A percentile compares a stretch with the other conserved stretches of the same genome.
Evolutionary conservation across 805 yeast species (phyloP).

Genomic region (Hanseniaspora singularis): DNA sequence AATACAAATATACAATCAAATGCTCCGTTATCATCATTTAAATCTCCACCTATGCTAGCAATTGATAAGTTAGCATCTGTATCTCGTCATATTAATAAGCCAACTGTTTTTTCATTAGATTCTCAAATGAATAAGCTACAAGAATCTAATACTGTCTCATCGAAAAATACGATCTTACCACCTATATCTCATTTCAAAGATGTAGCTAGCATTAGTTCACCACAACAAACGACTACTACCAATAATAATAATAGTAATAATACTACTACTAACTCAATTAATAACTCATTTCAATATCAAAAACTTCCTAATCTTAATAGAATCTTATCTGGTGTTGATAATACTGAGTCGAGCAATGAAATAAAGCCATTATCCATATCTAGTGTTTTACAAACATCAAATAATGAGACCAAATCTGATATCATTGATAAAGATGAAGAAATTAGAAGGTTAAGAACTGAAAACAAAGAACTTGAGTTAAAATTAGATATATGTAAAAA

Average conservation of each 20-base stretch:
- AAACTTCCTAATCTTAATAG: slow-evolving; percentile 11
- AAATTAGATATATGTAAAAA: slow-evolving; percentile 14
- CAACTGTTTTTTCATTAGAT: too few relatives aligned
- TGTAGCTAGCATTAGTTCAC: neutral
- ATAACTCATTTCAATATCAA: neutral
- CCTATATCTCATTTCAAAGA: slow-evolving; percentile 3
- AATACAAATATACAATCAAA: too few relatives aligned
- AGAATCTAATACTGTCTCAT: too few relatives aligned
- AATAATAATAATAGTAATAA: too few relatives aligned
- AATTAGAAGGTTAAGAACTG: slow-evolving; percentile 4
- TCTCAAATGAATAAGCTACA: too few relatives aligned
- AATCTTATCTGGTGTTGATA: neutral
- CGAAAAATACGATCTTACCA: neutral
- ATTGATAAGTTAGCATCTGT: slow-evolving; percentile 14
- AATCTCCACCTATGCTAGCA: slow-evolving; percentile 13
- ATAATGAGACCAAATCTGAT: too few relatives aligned
- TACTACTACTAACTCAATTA: too few relatives aligned
- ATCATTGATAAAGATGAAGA: slow-evolving; percentile 2
- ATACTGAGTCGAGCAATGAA: neutral
- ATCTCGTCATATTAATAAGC: slow-evolving; percentile 6
- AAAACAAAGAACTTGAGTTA: slow-evolving; percentile 11
- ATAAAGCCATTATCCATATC: neutral
- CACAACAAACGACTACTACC: too few relatives aligned
- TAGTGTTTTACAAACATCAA: neutral
- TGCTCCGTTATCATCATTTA: too few relatives aligned